Evolutionary conservation across 192 early-diverging fungal genomes (phyloP).

Genomic region (Paraglomus brasilianum): DNA sequence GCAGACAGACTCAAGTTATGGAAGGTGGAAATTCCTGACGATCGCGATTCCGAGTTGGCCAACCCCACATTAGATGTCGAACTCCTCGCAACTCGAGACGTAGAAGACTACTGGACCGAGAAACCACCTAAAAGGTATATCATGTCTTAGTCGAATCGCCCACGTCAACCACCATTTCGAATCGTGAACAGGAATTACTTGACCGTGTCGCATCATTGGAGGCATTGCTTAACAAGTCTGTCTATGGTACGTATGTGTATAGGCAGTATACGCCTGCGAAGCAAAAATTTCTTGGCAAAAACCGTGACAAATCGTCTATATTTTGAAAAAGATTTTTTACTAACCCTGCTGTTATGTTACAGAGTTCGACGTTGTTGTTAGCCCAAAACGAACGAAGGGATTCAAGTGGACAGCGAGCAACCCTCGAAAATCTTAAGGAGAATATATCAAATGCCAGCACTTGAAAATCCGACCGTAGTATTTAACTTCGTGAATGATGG

Average conservation of each 20-base stretch:
- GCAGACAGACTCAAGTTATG: constrained; percentile 31
- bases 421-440: constrained; percentile 8
- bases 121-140: not conserved
- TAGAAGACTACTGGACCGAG: no score
- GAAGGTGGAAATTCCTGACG: constrained; percentile 25
- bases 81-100: no score
- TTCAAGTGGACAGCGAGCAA: constrained; percentile 12
- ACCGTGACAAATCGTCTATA: no score
- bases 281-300: not conserved
- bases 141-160: constrained; percentile 1
- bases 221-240: not conserved
- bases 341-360: not conserved
- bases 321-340: no score
- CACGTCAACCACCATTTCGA: not conserved
- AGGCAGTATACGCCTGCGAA: not conserved
- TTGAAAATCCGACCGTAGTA: constrained; percentile 1
- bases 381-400: not conserved
- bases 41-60: not conserved
- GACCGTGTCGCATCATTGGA: not conserved
- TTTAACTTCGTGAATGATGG: constrained; percentile 20
- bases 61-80: no score
- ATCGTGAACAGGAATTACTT: constrained; percentile 1
- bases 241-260: not conserved
- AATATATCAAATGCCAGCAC: constrained; percentile 6
- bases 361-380: constrained; percentile 11